A percentile compares a stretch with the other conserved stretches of the same genome.
Conservation (phyloP, 495 filamentous ascomycete species). For the Aspergillus wentii region DNA sequence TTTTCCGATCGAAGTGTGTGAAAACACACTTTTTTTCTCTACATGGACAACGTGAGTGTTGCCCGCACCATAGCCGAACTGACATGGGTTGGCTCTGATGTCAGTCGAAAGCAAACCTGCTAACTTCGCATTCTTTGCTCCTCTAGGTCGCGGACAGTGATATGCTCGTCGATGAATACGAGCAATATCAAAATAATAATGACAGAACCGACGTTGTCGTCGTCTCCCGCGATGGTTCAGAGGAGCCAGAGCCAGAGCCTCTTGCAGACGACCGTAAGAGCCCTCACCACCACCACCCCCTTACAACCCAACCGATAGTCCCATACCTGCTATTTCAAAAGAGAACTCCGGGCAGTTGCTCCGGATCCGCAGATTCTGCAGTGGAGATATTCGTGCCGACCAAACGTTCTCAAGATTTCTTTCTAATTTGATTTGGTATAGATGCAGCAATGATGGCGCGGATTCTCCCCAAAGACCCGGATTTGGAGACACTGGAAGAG, state of each 20-base stretch:
- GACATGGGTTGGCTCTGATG: too few species aligned
- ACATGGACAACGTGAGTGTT: conserved; percentile 46
- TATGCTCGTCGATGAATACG: conserved; percentile 69
- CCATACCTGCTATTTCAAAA: background rate
- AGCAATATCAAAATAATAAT: conserved; percentile 53
- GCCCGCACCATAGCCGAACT: too few species aligned
- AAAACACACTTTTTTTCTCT: conserved; percentile 27
- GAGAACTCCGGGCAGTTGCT: too few species aligned
- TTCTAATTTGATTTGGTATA: too few species aligned
- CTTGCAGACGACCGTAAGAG: conserved; percentile 70
- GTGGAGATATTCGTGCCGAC: too few species aligned
- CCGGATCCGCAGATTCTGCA: too few species aligned
- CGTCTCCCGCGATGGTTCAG: conserved; percentile 66
- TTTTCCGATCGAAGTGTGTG: conserved; percentile 25
- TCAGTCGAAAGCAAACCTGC: too few species aligned
- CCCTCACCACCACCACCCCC: conserved; percentile 9
- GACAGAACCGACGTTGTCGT: conserved; percentile 82
- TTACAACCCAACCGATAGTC: too few species aligned
- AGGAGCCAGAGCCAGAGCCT: conserved; percentile 48
- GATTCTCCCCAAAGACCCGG: conserved; percentile 66
- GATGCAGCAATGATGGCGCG: conserved; percentile 79
- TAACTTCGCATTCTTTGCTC: conserved; percentile 2
- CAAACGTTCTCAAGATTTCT: too few species aligned
- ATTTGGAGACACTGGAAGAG: conserved; percentile 69
- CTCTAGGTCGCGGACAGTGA: conserved; percentile 45